Conservation (phyloP, 805 yeast genomes). For the Saccharomycopsis oosterbeekiorum region DNA sequence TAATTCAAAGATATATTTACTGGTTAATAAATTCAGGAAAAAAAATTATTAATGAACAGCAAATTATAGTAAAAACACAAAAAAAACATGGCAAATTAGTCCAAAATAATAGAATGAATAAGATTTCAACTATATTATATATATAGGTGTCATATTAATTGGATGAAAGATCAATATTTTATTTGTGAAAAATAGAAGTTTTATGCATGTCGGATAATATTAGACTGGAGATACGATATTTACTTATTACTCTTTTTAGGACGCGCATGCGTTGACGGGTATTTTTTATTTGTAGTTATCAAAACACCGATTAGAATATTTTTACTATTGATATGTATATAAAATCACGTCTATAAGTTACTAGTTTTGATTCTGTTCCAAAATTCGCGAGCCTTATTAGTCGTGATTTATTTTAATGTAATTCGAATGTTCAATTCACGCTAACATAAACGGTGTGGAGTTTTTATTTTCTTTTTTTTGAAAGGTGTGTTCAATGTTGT, state of each 20-base stretch:
- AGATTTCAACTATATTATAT: not conserved
- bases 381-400: too few relatives aligned
- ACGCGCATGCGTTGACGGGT: not conserved
- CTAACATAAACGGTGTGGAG: not conserved
- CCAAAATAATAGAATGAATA: not conserved
- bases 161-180: not conserved
- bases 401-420: not conserved
- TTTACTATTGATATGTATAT: not conserved
- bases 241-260: not conserved
- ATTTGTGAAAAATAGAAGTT: not conserved
- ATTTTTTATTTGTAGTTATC: not conserved
- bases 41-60: not conserved
- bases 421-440: not conserved
- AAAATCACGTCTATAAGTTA: not conserved
- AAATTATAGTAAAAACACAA: not conserved
- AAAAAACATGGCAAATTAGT: not conserved
- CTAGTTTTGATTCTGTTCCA: not conserved
- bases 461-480: not conserved
- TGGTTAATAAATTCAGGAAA: too few relatives aligned
- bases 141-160: not conserved
- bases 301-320: not conserved
- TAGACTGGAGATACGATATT: not conserved
- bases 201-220: not conserved
- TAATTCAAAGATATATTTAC: too few relatives aligned
- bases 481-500: not conserved